Percentiles rank a stretch among this genome's conserved stretches.
phyloP scores from a whole-genome alignment of 345 rosid genomes.

The Ceriops zippeliana region DNA sequence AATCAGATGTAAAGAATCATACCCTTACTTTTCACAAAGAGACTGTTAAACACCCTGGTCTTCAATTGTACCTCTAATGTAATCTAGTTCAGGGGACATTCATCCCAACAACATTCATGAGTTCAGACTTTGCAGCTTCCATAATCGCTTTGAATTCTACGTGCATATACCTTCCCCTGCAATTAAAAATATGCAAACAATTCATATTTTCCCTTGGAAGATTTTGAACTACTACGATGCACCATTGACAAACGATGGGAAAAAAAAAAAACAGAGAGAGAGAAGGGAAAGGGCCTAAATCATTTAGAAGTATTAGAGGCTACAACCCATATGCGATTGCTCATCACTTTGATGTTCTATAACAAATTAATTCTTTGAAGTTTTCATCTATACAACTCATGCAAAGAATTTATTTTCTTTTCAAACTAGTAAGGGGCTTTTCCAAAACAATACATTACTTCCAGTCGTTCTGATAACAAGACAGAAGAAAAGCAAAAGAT shows the following conservation, averaged over 20 bases:
- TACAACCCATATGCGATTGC: neutral
- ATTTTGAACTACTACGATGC: neutral
- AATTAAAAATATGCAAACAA: constrained; percentile 10
- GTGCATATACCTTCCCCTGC: constrained; percentile 76
- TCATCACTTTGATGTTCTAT: neutral
- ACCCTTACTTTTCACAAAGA: neutral
- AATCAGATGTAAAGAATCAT: neutral
- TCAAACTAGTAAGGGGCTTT: too few species aligned
- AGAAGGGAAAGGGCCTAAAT: neutral
- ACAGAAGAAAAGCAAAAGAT: neutral
- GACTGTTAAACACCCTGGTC: neutral
- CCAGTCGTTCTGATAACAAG: neutral
- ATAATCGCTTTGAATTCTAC: constrained; percentile 65
- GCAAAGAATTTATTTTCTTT: neutral
- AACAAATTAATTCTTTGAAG: neutral
- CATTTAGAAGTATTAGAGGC: neutral
- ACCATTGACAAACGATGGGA: neutral
- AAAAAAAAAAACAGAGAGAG: too few species aligned
- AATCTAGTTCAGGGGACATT: constrained; percentile 24
- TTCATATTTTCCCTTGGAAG: constrained; percentile 5
- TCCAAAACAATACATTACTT: too few species aligned
- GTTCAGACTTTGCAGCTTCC: constrained; percentile 82
- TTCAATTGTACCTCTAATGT: neutral
- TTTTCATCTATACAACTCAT: neutral
- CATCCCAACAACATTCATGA: constrained; percentile 47